Conservation (phyloP, 192 early-diverging fungal genomes). For the Mortierella claussenii region DNA sequence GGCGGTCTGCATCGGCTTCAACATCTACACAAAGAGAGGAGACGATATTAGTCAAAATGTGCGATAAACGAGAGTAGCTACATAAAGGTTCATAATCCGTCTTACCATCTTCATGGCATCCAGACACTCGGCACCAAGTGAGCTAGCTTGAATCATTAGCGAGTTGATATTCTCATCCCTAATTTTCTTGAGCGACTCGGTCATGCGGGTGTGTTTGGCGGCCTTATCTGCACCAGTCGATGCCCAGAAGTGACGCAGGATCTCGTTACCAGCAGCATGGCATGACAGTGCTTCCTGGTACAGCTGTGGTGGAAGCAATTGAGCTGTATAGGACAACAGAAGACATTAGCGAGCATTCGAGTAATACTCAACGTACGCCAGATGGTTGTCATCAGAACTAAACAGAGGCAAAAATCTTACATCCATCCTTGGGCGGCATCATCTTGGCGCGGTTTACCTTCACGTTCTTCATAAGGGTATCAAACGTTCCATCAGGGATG, state of each 20-base stretch:
- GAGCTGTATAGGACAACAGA: constrained; percentile 16
- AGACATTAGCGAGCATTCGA: too few relatives aligned
- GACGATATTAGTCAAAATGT: background rate
- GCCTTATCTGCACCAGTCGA: constrained; percentile 56
- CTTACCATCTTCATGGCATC: constrained; percentile 44
- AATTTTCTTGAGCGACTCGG: constrained; percentile 56
- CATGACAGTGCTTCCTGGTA: constrained; percentile 55
- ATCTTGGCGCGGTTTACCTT: constrained; percentile 45
- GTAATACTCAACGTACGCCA: too few relatives aligned
- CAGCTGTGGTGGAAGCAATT: constrained; percentile 51
- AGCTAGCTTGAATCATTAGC: constrained; percentile 49
- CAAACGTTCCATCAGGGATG: constrained; percentile 32
- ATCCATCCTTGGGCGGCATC: constrained; percentile 47
- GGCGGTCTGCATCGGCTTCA: constrained; percentile 52
- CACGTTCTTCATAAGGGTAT: constrained; percentile 37
- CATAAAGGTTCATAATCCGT: background rate
- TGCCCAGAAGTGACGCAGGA: constrained; percentile 67
- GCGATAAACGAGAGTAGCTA: background rate
- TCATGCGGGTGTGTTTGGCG: constrained; percentile 61
- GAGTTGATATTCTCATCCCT: constrained; percentile 55
- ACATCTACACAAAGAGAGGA: constrained; percentile 32
- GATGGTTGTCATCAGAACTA: too few relatives aligned
- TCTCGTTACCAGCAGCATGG: constrained; percentile 64
- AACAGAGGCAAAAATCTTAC: constrained; percentile 25
- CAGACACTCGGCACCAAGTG: constrained; percentile 33